phyloP scores from a whole-genome alignment of 1,139 yeast genomes.

The Taiozyma sp. region DNA sequence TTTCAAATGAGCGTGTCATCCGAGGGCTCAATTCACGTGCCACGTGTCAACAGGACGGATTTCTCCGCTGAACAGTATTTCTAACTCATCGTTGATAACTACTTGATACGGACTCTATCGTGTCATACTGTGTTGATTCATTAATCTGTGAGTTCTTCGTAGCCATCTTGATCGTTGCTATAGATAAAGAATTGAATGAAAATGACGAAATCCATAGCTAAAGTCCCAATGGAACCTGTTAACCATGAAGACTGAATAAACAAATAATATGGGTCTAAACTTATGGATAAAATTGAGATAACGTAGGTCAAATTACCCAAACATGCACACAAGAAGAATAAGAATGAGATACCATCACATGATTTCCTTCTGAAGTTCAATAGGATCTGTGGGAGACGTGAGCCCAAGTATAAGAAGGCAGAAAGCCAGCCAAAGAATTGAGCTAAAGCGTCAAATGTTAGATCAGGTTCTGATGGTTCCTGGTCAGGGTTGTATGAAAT shows the following conservation, averaged over 20 bases:
- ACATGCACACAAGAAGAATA: constrained; percentile 91
- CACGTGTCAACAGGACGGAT: too few relatives aligned
- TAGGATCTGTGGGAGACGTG: constrained; percentile 84
- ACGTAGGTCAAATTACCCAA: constrained; percentile 89
- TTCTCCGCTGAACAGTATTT: too few relatives aligned
- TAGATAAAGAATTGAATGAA: constrained; percentile 85
- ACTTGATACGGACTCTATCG: background rate
- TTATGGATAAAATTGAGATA: constrained; percentile 74
- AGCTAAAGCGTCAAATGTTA: constrained; percentile 69
- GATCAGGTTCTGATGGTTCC: constrained; percentile 29
- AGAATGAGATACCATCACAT: constrained; percentile 88
- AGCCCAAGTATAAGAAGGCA: constrained; percentile 80
- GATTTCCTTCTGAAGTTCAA: constrained; percentile 81
- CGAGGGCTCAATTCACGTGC: background rate
- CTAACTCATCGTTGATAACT: background rate
- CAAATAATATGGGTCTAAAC: constrained; percentile 63
- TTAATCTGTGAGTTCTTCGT: constrained; percentile 3
- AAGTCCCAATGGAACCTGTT: constrained; percentile 87
- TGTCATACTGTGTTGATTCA: background rate
- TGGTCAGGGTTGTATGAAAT: constrained; percentile 44
- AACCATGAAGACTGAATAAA: constrained; percentile 89
- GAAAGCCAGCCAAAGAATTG: constrained; percentile 92
- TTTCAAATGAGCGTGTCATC: background rate
- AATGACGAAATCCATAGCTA: constrained; percentile 76
- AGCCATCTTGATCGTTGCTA: constrained; percentile 28